phyloP scores from a whole-genome alignment of 257 asterid genomes.

The Paulownia fortunei region DNA sequence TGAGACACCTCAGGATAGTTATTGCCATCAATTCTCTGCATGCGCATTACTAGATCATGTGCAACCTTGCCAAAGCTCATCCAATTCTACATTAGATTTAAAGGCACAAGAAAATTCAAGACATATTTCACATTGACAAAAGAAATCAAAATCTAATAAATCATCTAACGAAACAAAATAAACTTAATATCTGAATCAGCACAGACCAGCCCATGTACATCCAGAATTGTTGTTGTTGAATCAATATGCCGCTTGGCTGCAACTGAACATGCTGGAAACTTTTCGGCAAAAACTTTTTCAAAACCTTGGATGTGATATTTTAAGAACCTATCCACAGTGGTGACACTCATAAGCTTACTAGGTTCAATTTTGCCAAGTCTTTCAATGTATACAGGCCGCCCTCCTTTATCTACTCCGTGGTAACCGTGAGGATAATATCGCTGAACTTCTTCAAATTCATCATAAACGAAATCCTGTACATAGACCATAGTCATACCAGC shows the following conservation, averaged over 20 bases:
- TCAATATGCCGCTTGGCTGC: conserved; percentile 87
- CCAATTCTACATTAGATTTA: conserved; percentile 72
- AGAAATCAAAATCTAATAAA: conserved; percentile 4
- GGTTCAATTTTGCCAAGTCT: conserved; percentile 92
- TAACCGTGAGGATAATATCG: conserved; percentile 90
- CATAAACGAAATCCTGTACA: conserved; percentile 83
- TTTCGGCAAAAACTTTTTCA: conserved; percentile 75
- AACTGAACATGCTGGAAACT: conserved; percentile 96
- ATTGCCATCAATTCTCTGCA: conserved; percentile 93
- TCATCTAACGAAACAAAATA: conserved; percentile 25
- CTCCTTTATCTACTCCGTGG: conserved; percentile 96
- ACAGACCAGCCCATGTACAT: conserved; percentile 94
- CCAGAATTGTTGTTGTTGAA: conserved; percentile 85
- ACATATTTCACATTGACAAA: neutral
- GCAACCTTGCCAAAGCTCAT: conserved; percentile 95
- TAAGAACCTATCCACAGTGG: conserved; percentile 87
- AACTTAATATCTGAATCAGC: conserved; percentile 28
- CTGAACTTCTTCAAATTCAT: conserved; percentile 82
- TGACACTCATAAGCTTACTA: conserved; percentile 81
- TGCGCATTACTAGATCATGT: conserved; percentile 85
- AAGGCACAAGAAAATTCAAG: conserved; percentile 8
- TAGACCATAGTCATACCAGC: conserved; percentile 19
- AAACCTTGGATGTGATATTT: conserved; percentile 94
- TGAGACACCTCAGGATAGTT: conserved; percentile 94
- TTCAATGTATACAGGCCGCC: conserved; percentile 91